Conservation (phyloP, 768 basidiomycete species). For the Boletus eberwhitei region DNA sequence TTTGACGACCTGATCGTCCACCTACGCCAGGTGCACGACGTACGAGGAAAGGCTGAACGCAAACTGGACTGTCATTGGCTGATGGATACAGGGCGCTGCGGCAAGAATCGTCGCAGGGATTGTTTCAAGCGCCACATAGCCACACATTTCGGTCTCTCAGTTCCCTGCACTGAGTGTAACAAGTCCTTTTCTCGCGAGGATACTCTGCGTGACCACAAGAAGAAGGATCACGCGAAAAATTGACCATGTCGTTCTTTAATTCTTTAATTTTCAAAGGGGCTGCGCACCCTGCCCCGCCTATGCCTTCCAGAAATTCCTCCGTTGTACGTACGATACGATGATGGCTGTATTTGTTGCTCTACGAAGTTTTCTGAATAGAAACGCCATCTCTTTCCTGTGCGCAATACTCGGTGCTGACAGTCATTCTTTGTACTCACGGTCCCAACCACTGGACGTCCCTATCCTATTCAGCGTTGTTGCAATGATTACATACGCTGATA, state of each 20-base stretch:
- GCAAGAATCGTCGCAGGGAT: neutral
- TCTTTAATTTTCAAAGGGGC: too few relatives aligned
- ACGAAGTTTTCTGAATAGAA: neutral
- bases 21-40: neutral
- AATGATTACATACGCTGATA: too few relatives aligned
- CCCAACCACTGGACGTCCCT: neutral
- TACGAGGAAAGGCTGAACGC: neutral
- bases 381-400: too few relatives aligned
- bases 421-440: neutral
- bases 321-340: too few relatives aligned
- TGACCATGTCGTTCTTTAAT: neutral
- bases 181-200: constrained; percentile 6
- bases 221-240: neutral
- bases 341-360: neutral
- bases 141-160: neutral
- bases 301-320: neutral
- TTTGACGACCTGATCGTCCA: constrained; percentile 11
- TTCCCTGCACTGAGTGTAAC: neutral
- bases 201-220: neutral
- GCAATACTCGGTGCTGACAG: too few relatives aligned
- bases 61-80: constrained; percentile 6
- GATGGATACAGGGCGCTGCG: neutral
- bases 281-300: too few relatives aligned
- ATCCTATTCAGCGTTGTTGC: neutral
- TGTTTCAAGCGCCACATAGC: constrained; percentile 5